Conservation (phyloP, 129 eudicot genomes). For the carrot (Daucus carota) region DH1_v3.0 NC_030388.2:32772501-32773000, state of each 20-base stretch:
- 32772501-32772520: constrained; percentile 60
- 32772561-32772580: constrained; percentile 50
- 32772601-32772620: neutral
- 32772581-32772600: constrained; percentile 63
- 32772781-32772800: neutral
- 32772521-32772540: constrained; percentile 75
- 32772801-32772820: neutral
- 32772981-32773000: neutral
- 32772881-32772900: neutral
- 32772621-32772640: neutral
- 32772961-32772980: neutral
- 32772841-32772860: neutral
- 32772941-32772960: neutral
- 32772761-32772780: neutral
- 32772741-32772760: too few relatives aligned
- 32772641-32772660: neutral
- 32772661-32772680: too few relatives aligned
- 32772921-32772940: neutral
- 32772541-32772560: constrained; percentile 50
- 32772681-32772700: too few relatives aligned
- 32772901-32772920: neutral
- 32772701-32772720: too few relatives aligned
- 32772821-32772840: neutral
- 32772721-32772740: too few relatives aligned
- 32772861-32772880: neutral